Conservation (phyloP, 768 basidiomycete genomes). For the Calocera cornea region DNA sequence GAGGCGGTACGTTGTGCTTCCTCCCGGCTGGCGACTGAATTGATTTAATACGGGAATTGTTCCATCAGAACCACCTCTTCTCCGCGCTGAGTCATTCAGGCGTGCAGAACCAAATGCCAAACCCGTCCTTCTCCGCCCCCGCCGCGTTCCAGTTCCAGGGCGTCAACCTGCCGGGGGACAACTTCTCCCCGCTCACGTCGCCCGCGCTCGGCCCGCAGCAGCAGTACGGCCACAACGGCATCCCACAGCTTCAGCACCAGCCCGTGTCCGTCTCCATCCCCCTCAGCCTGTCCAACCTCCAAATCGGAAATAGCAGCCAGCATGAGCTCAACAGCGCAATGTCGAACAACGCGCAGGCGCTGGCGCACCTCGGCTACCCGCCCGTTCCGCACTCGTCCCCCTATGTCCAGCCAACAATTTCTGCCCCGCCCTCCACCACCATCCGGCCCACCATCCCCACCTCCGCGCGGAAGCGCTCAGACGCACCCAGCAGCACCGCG, state of each 20-base stretch:
- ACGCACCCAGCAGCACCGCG: background rate
- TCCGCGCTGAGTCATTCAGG: background rate
- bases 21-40: slow-evolving; percentile 10
- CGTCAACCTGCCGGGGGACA: slow-evolving; percentile 12
- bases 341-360: slow-evolving; percentile 9
- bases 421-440: background rate
- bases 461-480: background rate
- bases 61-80: slow-evolving; percentile 4
- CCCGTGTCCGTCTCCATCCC: slow-evolving; percentile 10
- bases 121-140: slow-evolving; percentile 20
- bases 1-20: slow-evolving; percentile 18
- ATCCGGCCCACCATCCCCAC: background rate
- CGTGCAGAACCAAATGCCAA: slow-evolving; percentile 37
- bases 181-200: slow-evolving; percentile 29
- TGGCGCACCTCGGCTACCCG: slow-evolving; percentile 18
- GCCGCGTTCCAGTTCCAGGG: slow-evolving; percentile 16
- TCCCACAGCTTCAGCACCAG: slow-evolving; percentile 7
- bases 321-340: slow-evolving; percentile 13
- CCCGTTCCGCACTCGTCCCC: slow-evolving; percentile 15
- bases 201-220: slow-evolving; percentile 25
- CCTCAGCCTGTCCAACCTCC: slow-evolving; percentile 8
- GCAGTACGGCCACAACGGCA: slow-evolving; percentile 6
- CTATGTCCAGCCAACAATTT: slow-evolving; percentile 17
- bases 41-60: no score
- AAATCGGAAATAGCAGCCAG: slow-evolving; percentile 5